Evolutionary conservation across 257 asterid genomes (phyloP).

Genomic region (Plantago elongata): DNA sequence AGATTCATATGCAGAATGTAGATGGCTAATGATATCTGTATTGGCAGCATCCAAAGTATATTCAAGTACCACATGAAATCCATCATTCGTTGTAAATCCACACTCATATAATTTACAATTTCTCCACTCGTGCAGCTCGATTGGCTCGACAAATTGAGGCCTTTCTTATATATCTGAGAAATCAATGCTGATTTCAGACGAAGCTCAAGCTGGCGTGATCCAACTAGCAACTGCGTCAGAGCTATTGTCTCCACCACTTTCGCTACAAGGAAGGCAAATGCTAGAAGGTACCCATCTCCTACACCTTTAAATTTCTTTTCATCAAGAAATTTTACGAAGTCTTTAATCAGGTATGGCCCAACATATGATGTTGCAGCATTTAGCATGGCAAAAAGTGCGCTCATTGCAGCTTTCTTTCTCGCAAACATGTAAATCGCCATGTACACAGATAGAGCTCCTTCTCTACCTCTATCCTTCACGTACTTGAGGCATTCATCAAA

Average conservation of each 20-base stretch:
- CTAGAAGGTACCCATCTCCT: conserved; percentile 69
- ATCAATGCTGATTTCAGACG: conserved; percentile 73
- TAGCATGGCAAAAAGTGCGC: conserved; percentile 72
- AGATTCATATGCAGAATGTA: conserved; percentile 66
- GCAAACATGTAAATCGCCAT: conserved; percentile 64
- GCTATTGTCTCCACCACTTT: conserved; percentile 75
- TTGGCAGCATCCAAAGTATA: conserved; percentile 80
- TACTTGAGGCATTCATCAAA: conserved; percentile 60
- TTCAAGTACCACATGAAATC: conserved; percentile 84
- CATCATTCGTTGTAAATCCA: conserved; percentile 79
- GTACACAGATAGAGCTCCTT: conserved; percentile 59
- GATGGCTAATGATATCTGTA: conserved; percentile 74
- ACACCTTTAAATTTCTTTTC: conserved; percentile 52
- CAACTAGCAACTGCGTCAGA: conserved; percentile 93
- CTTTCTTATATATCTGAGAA: conserved; percentile 89
- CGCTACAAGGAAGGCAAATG: conserved; percentile 75
- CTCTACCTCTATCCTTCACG: conserved; percentile 44
- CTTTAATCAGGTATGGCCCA: conserved; percentile 80
- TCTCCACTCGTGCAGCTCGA: conserved; percentile 76
- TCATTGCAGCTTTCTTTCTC: conserved; percentile 72
- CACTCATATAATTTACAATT: conserved; percentile 86
- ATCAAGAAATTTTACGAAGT: conserved; percentile 59
- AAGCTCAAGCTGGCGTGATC: conserved; percentile 88
- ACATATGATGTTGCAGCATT: conserved; percentile 77
- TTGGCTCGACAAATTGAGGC: conserved; percentile 67